These are phyloP conservation scores for Curvularia verruculosa DNA, from an alignment of 2,329 filamentous ascomycete species.

Conservation along the genomic window DNA sequence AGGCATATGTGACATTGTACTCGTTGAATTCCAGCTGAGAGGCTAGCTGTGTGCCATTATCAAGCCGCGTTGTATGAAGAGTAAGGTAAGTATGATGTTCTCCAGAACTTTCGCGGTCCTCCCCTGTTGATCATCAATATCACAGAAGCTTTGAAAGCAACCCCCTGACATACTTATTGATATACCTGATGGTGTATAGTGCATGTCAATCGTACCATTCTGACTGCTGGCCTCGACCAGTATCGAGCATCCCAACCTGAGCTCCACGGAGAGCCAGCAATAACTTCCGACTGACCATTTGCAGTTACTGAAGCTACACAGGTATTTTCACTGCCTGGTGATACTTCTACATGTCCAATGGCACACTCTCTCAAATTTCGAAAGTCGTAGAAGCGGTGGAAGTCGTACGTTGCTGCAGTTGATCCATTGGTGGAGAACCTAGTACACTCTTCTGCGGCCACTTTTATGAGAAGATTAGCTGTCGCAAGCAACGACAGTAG, in stretches of 20 bases:
- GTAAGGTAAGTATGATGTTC: conserved; percentile 7
- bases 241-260: conserved; percentile 15
- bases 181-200: conserved; percentile 9
- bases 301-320: background rate
- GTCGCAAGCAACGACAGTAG: conserved; percentile 1
- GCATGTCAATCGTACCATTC: conserved; percentile 8
- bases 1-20: conserved; percentile 18
- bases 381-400: conserved; percentile 27
- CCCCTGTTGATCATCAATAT: background rate
- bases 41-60: conserved; percentile 11
- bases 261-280: conserved; percentile 13
- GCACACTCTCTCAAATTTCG: conserved; percentile 1
- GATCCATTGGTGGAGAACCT: conserved; percentile 19
- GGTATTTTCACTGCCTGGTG: background rate
- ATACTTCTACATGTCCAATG: background rate
- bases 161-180: conserved; percentile 20
- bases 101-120: background rate
- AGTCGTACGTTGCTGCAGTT: conserved; percentile 16
- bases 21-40: conserved; percentile 17
- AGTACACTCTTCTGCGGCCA: conserved; percentile 13
- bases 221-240: conserved; percentile 5
- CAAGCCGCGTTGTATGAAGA: conserved; percentile 10
- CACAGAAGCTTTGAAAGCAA: too few relatives aligned
- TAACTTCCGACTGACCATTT: conserved; percentile 7
- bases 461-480: background rate